These are phyloP conservation scores for Chlamydomonas sphaeroides DNA, from an alignment of 139 green algal genomes.

Conservation along the genomic window DNA sequence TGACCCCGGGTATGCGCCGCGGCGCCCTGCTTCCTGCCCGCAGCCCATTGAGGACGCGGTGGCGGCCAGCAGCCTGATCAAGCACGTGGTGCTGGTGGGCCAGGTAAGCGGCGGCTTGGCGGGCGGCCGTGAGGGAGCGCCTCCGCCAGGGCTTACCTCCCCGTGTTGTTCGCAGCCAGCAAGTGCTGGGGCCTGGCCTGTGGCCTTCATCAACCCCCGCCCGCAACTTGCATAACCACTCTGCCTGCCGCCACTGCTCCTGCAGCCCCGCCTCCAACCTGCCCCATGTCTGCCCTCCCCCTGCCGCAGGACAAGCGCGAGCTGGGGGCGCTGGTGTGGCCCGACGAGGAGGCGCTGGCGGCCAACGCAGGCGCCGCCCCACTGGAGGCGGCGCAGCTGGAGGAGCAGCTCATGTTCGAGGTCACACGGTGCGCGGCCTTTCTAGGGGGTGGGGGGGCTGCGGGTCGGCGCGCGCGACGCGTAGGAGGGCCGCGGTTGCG, in stretches of 20 bases:
- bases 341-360: conserved; percentile 55
- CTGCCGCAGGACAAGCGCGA: conserved; percentile 54
- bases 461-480: neutral
- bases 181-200: too few relatives aligned
- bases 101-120: conserved; percentile 51
- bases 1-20: too few relatives aligned
- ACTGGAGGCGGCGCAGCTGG: conserved; percentile 33
- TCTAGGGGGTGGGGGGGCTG: neutral
- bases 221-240: too few relatives aligned
- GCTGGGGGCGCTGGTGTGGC: conserved; percentile 68
- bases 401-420: conserved; percentile 55
- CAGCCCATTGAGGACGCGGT: conserved; percentile 87
- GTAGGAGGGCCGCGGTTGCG: too few relatives aligned
- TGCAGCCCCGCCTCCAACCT: too few relatives aligned
- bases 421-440: conserved; percentile 36
- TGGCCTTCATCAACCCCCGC: too few relatives aligned
- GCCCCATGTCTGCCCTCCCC: neutral
- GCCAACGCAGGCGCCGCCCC: neutral
- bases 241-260: too few relatives aligned
- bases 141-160: too few relatives aligned
- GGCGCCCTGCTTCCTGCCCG: too few relatives aligned
- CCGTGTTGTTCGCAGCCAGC: too few relatives aligned
- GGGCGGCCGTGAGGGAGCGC: too few relatives aligned
- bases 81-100: conserved; percentile 87
- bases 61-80: conserved; percentile 64